Base-by-base conservation (phyloP, 352 stramenopile species). In the Phytophthora hybrid region DNA sequence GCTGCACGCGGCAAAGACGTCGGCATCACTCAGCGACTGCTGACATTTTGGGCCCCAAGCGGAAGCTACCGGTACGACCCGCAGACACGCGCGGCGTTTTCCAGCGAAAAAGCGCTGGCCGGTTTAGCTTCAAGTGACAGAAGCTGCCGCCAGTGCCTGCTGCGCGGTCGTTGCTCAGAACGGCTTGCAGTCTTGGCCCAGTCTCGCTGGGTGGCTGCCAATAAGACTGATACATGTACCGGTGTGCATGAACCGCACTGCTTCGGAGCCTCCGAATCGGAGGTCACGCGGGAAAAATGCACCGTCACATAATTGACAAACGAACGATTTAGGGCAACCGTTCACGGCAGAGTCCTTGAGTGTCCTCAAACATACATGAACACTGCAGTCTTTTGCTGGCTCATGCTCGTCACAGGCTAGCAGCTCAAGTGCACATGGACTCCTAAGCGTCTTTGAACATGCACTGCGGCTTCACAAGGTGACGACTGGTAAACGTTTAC, bases 81-180 rank as follows among this genome's bases (percentile, higher is more conserved):
- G 34, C 31, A 69, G 52, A 69, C 51, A 69, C 34, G 51, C 61
- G 51, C 49, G 16, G 23, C 10, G 61, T 53, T 68, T 68, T 68
- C 61, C 52, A 55, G 58, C 58, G 39, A 52, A 44, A 7, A 7
- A 46, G 37, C 37, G 37, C 37, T 46, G 37, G 37, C 37, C 37
- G 37, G 37, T 46, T 46, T 46, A 10, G 49, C 49, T 56, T 34
- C 49, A 34, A 56, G 26, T 31, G 26, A 4, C 26, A 31, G 26
- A 31, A 31, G 37, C 11, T 46, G 37, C 13, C 37, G 37, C 37
- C 37, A 46, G 37, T 44, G 37, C 11, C 37, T 18, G 37, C 37
- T 44, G 37, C 37, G 37, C 37, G 37, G 11, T 18, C 37, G 37
- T 44, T 5, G 37, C 37, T 44, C 37, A 10, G 34, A 41, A 5